phyloP scores from a whole-genome alignment of 306 rosid genomes.

The Vicia sativa region DNA sequence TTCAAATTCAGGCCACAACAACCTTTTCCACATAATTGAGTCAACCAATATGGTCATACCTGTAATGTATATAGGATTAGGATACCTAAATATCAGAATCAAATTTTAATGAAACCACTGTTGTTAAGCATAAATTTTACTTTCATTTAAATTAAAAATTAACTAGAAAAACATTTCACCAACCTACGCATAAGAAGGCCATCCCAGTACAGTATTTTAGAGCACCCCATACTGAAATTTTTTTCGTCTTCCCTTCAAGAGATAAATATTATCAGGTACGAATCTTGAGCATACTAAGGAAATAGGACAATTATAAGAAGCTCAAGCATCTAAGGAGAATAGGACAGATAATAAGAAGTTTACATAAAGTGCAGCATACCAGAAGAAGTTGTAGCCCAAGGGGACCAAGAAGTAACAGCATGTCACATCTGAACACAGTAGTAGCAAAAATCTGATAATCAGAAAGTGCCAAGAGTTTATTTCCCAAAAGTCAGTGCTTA shows the following conservation, averaged over 20 bases:
- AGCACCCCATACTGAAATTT: constrained; percentile 69
- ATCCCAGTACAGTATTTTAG: constrained; percentile 64
- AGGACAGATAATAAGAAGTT: constrained; percentile 14
- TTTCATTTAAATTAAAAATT: constrained; percentile 2
- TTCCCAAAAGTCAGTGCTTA: constrained; percentile 19
- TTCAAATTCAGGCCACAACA: constrained; percentile 96
- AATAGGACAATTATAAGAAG: constrained; percentile 6
- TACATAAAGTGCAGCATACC: constrained; percentile 51
- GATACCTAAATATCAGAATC: constrained; percentile 40
- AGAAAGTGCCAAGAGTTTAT: constrained; percentile 31
- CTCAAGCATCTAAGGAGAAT: constrained; percentile 21
- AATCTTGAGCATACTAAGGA: constrained; percentile 24
- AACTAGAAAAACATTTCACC: constrained; percentile 37
- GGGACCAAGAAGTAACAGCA: constrained; percentile 78
- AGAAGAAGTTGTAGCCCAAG: constrained; percentile 76
- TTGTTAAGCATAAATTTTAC: not conserved
- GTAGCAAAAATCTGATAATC: constrained; percentile 85
- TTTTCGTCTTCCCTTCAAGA: constrained; percentile 66
- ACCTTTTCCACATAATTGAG: constrained; percentile 88
- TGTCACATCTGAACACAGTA: constrained; percentile 80
- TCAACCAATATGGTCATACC: constrained; percentile 79
- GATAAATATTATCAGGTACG: constrained; percentile 43
- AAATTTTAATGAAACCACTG: constrained; percentile 12
- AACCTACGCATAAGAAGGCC: constrained; percentile 75
- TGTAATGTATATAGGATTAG: constrained; percentile 41